phyloP scores from a whole-genome alignment of 768 basidiomycete genomes.

The Pulveroboletus sp. region DNA sequence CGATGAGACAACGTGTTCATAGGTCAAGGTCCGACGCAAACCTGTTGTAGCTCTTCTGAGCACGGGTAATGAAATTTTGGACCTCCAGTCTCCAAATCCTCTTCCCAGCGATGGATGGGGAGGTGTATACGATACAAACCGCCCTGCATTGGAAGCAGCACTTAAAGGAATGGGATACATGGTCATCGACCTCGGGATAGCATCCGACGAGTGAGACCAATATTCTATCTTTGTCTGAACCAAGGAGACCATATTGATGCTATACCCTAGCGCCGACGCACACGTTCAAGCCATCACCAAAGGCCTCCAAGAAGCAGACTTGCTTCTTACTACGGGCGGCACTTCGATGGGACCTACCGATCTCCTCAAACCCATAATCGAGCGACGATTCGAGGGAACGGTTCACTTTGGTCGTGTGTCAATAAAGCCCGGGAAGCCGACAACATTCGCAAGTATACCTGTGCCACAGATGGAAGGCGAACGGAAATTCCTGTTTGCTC shows the following conservation, averaged over 20 bases:
- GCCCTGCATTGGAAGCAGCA: conserved; percentile 69
- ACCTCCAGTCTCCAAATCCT: conserved; percentile 45
- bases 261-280: conserved; percentile 41
- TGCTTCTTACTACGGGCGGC: conserved; percentile 82
- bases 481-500: conserved; percentile 68
- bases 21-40: conserved; percentile 69
- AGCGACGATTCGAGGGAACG: conserved; percentile 67
- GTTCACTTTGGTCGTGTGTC: conserved; percentile 85
- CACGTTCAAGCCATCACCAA: conserved; percentile 54
- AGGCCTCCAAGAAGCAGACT: conserved; percentile 61
- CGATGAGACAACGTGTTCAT: neutral
- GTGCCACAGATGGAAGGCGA: conserved; percentile 26
- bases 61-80: conserved; percentile 79
- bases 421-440: conserved; percentile 84
- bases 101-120: conserved; percentile 47
- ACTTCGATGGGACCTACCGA: conserved; percentile 91
- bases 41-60: conserved; percentile 78
- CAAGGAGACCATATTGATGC: neutral
- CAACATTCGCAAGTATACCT: conserved; percentile 81
- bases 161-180: conserved; percentile 71
- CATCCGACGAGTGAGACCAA: conserved; percentile 57
- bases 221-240: neutral
- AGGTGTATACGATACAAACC: conserved; percentile 81
- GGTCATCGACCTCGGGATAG: conserved; percentile 78
- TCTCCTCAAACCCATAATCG: conserved; percentile 83